Percentiles rank a stretch among this genome's conserved stretches.
Conservation (phyloP, 352 stramenopile genomes). For the Elongisporangium prolatum region DNA sequence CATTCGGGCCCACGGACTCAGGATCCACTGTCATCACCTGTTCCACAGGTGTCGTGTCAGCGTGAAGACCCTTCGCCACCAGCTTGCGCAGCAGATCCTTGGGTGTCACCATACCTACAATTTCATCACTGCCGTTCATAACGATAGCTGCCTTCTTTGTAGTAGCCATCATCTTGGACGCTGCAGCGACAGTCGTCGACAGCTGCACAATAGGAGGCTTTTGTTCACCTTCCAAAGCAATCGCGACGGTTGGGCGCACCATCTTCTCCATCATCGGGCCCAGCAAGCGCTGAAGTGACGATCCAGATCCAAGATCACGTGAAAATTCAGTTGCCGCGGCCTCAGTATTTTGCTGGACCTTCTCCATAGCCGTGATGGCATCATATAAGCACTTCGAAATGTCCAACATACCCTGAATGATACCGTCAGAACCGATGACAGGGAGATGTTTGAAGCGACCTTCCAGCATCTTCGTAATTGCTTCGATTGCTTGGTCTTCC, state of each 20-base stretch:
- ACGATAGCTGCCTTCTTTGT: conserved; percentile 86
- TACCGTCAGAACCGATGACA: conserved; percentile 64
- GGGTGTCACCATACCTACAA: conserved; percentile 82
- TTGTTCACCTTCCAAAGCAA: conserved; percentile 74
- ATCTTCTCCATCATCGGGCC: conserved; percentile 89
- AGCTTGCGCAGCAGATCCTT: conserved; percentile 86
- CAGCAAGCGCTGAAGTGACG: conserved; percentile 66
- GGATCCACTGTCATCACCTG: conserved; percentile 86
- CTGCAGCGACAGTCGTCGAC: conserved; percentile 61
- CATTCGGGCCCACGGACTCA: conserved; percentile 63
- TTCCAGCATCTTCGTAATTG: conserved; percentile 88
- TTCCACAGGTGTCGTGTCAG: conserved; percentile 69
- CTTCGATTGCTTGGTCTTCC: conserved; percentile 80
- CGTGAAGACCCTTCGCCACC: conserved; percentile 75
- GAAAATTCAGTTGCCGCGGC: conserved; percentile 75
- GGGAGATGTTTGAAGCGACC: conserved; percentile 86
- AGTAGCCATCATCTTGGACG: conserved; percentile 80
- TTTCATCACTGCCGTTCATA: conserved; percentile 49
- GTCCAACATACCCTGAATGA: conserved; percentile 82
- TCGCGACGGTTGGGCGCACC: conserved; percentile 77
- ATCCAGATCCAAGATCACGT: conserved; percentile 61
- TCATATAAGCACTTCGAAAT: conserved; percentile 89
- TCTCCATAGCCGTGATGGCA: conserved; percentile 83
- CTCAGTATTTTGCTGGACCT: conserved; percentile 83
- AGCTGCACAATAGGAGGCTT: conserved; percentile 76